These are phyloP conservation scores for Fusarium cicatricum DNA, from an alignment of 2,329 filamentous ascomycete genomes.

Conservation along the genomic window DNA sequence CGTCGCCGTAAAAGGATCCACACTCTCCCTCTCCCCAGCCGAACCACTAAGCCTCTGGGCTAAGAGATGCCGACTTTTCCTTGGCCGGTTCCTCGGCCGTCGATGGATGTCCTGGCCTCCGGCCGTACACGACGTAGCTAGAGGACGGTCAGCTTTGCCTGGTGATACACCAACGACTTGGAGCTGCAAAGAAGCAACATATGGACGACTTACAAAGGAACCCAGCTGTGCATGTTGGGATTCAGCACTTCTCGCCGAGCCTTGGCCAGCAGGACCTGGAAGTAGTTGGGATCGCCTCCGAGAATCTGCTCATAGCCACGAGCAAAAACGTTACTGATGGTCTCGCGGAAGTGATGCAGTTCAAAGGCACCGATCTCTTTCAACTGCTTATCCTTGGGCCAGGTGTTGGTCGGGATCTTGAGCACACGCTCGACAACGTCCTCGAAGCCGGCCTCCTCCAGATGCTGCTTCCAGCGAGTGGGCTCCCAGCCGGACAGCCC, in stretches of 20 bases:
- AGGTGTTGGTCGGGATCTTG: slow-evolving; percentile 44
- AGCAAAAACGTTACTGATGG: slow-evolving; percentile 33
- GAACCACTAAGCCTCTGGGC: neutral
- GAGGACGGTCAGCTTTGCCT: neutral
- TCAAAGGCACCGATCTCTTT: slow-evolving; percentile 43
- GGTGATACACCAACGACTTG: too few relatives aligned
- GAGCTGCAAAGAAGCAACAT: neutral
- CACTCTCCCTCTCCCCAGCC: neutral
- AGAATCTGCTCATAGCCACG: slow-evolving; percentile 37
- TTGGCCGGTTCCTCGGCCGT: neutral
- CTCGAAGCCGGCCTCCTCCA: slow-evolving; percentile 45
- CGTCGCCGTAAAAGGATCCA: neutral
- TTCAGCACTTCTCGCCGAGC: slow-evolving; percentile 33
- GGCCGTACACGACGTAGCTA: slow-evolving; percentile 26
- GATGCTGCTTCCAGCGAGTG: slow-evolving; percentile 32
- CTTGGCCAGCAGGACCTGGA: slow-evolving; percentile 32
- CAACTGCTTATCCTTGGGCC: slow-evolving; percentile 43
- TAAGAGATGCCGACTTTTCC: neutral
- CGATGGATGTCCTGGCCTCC: slow-evolving; percentile 1
- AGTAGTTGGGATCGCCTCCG: slow-evolving; percentile 32
- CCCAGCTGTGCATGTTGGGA: slow-evolving; percentile 38
- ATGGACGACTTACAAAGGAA: slow-evolving; percentile 31
- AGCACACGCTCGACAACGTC: slow-evolving; percentile 41
- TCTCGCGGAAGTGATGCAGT: slow-evolving; percentile 37
- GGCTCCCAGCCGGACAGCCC: slow-evolving; percentile 34